A percentile compares a stretch with the other conserved stretches of the same genome.
Evolutionary conservation across 352 stramenopile genomes (phyloP).

Genomic region (Pythium biforme): DNA sequence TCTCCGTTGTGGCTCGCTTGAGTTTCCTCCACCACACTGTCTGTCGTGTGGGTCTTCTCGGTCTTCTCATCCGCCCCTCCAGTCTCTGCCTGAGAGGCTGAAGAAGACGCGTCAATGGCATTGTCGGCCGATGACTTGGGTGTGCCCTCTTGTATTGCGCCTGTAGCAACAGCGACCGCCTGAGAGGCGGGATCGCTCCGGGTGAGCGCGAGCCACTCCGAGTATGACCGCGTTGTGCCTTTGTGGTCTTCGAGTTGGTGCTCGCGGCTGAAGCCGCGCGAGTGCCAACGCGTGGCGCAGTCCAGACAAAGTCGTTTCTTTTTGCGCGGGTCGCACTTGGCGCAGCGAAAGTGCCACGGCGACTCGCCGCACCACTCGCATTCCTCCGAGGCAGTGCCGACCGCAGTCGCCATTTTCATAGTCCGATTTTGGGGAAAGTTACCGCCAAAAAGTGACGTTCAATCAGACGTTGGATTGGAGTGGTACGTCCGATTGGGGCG

Average conservation of each 20-base stretch:
- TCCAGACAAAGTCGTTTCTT: conserved; percentile 30
- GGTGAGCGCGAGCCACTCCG: conserved; percentile 22
- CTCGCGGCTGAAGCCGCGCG: conserved; percentile 33
- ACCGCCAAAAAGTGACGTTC: conserved; percentile 11
- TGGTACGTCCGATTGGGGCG: conserved; percentile 5
- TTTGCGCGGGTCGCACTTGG: conserved; percentile 34
- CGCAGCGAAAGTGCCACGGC: conserved; percentile 35
- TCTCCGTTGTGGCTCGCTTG: not conserved
- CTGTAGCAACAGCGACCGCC: not conserved
- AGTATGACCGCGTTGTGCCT: conserved; percentile 22
- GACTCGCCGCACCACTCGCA: conserved; percentile 41
- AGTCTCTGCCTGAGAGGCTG: not conserved
- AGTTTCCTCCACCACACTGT: conserved; percentile 14
- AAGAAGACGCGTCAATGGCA: not conserved
- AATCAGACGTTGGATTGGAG: conserved; percentile 29
- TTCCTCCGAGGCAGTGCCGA: not conserved
- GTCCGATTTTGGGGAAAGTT: conserved; percentile 11
- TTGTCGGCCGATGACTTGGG: not conserved
- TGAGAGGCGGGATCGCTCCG: not conserved
- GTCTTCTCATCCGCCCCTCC: not conserved
- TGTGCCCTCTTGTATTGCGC: not conserved
- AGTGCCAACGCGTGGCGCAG: conserved; percentile 40
- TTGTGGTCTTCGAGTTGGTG: conserved; percentile 31
- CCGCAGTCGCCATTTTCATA: conserved; percentile 1
- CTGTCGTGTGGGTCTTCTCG: not conserved